Evolutionary conservation across 495 filamentous ascomycete species (phyloP).

Genomic region (Penicillium simplicissimum): DNA sequence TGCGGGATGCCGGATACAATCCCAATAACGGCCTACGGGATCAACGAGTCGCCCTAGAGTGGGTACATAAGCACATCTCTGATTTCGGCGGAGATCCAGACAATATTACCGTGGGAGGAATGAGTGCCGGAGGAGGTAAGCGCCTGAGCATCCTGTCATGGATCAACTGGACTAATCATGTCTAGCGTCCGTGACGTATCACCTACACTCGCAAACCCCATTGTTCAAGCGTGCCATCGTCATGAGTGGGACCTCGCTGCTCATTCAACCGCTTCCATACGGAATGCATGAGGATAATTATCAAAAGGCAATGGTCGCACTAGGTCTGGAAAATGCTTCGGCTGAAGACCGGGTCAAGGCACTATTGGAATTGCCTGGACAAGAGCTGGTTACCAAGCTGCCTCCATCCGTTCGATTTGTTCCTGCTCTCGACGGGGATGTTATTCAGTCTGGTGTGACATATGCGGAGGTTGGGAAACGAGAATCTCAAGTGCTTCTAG

Average conservation of each 20-base stretch:
- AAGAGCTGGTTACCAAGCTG: conserved; percentile 35
- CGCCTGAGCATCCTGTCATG: not conserved
- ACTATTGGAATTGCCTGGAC: conserved; percentile 32
- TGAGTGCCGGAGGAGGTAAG: conserved; percentile 62
- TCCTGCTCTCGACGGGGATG: conserved; percentile 39
- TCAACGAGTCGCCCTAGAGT: conserved; percentile 35
- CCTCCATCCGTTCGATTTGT: conserved; percentile 25
- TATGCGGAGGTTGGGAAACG: conserved; percentile 24
- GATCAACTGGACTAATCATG: conserved; percentile 1
- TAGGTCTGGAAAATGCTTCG: conserved; percentile 33
- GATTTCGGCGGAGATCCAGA: conserved; percentile 67
- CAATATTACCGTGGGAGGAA: conserved; percentile 64
- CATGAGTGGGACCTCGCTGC: conserved; percentile 42
- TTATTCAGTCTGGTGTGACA: conserved; percentile 30
- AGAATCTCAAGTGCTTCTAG: conserved; percentile 23
- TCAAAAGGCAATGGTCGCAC: conserved; percentile 31
- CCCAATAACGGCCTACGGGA: conserved; percentile 41
- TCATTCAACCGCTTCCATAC: conserved; percentile 31
- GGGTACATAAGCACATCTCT: conserved; percentile 38
- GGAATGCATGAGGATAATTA: conserved; percentile 40
- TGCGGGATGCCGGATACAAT: conserved; percentile 32
- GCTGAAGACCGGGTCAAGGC: conserved; percentile 34
- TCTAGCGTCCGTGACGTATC: conserved; percentile 38
- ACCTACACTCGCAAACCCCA: conserved; percentile 37
- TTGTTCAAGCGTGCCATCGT: conserved; percentile 43